phyloP scores from a whole-genome alignment of 441 rosid genomes.

The Euphorbia celastroides region DNA sequence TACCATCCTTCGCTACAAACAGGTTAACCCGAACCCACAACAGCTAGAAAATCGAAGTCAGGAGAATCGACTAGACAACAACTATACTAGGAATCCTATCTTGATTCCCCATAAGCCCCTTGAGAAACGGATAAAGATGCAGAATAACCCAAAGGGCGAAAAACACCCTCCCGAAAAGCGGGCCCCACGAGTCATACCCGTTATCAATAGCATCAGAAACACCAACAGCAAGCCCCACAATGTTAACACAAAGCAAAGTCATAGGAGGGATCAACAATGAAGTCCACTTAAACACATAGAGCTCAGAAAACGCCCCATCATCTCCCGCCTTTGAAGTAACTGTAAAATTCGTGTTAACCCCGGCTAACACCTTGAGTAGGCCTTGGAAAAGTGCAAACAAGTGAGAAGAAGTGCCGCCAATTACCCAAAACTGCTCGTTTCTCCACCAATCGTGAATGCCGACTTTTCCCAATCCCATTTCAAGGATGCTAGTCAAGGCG shows the following conservation, averaged over 20 bases:
- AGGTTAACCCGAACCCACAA: constrained; percentile 93
- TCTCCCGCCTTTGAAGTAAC: constrained; percentile 96
- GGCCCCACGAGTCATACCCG: constrained; percentile 98
- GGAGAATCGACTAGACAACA: constrained; percentile 86
- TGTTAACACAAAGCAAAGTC: constrained; percentile 69
- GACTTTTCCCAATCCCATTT: constrained; percentile 98
- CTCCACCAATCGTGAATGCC: constrained; percentile 99
- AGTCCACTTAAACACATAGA: constrained; percentile 94
- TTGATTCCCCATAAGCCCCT: constrained; percentile 87
- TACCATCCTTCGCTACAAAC: constrained; percentile 60
- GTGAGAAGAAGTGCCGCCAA: constrained; percentile 89
- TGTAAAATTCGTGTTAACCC: constrained; percentile 86
- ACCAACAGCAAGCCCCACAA: constrained; percentile 80
- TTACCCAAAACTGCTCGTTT: constrained; percentile 99
- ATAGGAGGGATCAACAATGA: constrained; percentile 76
- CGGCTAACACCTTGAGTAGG: constrained; percentile 91
- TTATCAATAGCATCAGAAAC: constrained; percentile 86
- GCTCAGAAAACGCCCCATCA: constrained; percentile 89
- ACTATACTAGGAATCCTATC: constrained; percentile 83
- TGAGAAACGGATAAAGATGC: constrained; percentile 96
- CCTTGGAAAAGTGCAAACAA: constrained; percentile 96
- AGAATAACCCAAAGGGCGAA: constrained; percentile 92
- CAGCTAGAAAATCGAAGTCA: constrained; percentile 82
- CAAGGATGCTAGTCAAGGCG: constrained; percentile 82
- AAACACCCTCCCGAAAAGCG: constrained; percentile 79